These are phyloP conservation scores for Sugiyamaella xylanicola DNA, from an alignment of 1,139 yeast genomes.

Conservation along the genomic window DNA sequence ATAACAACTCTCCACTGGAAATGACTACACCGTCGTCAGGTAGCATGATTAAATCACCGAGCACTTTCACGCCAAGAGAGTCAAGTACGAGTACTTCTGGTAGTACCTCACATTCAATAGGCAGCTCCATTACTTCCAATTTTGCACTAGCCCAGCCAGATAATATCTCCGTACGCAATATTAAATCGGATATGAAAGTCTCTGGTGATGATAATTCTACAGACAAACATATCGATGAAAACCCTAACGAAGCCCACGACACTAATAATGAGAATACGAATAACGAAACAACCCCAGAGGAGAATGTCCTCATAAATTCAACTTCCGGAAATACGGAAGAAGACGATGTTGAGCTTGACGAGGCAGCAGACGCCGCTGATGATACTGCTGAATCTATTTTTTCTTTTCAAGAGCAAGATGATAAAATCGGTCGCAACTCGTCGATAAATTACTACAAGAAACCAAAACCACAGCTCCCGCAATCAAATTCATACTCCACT, in stretches of 20 bases:
- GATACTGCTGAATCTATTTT: conserved; percentile 34
- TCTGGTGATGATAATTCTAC: neutral
- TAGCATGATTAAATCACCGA: conserved; percentile 1
- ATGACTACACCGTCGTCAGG: neutral
- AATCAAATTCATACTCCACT: neutral
- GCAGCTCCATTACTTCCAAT: neutral
- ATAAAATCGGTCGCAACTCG: conserved; percentile 33
- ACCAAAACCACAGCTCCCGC: neutral
- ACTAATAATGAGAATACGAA: neutral
- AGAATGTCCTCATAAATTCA: neutral
- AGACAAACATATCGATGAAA: neutral
- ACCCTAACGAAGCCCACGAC: neutral
- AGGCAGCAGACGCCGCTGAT: conserved; percentile 15
- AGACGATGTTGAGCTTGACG: conserved; percentile 12
- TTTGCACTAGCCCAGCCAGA: neutral
- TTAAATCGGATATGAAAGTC: neutral
- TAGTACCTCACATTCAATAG: neutral
- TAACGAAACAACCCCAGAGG: neutral
- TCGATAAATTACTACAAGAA: conserved; percentile 39
- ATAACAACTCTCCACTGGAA: neutral
- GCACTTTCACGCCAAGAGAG: neutral
- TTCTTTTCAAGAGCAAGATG: conserved; percentile 34
- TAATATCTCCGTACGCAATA: too few relatives aligned
- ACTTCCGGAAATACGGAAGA: neutral
- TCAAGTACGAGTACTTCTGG: neutral